phyloP scores from a whole-genome alignment of 805 yeast species.

The Wickerhamiella azyma region DNA sequence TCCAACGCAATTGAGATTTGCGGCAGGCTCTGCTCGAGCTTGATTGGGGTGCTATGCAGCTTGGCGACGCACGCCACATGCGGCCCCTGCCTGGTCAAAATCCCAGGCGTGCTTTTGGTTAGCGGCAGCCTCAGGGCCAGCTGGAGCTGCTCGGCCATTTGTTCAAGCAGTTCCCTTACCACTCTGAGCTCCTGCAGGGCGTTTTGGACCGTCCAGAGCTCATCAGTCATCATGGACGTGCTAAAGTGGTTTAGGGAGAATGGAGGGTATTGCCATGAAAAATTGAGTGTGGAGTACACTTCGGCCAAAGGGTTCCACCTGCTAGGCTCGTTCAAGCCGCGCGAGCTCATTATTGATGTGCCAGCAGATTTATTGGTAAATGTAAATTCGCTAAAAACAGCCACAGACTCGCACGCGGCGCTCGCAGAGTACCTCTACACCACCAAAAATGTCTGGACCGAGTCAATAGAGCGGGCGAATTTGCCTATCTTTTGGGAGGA shows the following conservation, averaged over 20 bases:
- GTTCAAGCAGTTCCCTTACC: constrained; percentile 1
- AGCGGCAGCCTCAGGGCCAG: constrained; percentile 6
- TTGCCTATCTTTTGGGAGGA: constrained; percentile 33
- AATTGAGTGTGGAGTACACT: not conserved
- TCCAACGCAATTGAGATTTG: constrained; percentile 6
- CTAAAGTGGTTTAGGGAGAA: not conserved
- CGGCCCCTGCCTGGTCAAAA: constrained; percentile 6
- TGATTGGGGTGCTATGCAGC: not conserved
- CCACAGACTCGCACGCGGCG: not conserved
- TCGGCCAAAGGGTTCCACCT: not conserved
- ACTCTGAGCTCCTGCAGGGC: constrained; percentile 13
- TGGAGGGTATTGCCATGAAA: not conserved
- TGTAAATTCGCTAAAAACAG: not conserved
- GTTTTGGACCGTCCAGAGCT: constrained; percentile 1
- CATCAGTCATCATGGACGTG: constrained; percentile 4
- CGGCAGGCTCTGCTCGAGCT: not conserved
- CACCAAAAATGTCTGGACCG: not conserved
- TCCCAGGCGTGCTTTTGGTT: constrained; percentile 2
- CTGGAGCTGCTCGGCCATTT: constrained; percentile 1
- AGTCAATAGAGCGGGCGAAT: not conserved
- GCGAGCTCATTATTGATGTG: constrained; percentile 2
- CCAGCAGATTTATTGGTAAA: not conserved
- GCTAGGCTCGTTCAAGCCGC: not conserved
- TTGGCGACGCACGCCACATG: not conserved
- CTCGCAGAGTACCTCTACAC: constrained; percentile 1